Evolutionary conservation across 2,329 filamentous ascomycete genomes (phyloP), one percentile per base, ranked within the genome.

Genomic region (Drechslera avenae): DNA sequence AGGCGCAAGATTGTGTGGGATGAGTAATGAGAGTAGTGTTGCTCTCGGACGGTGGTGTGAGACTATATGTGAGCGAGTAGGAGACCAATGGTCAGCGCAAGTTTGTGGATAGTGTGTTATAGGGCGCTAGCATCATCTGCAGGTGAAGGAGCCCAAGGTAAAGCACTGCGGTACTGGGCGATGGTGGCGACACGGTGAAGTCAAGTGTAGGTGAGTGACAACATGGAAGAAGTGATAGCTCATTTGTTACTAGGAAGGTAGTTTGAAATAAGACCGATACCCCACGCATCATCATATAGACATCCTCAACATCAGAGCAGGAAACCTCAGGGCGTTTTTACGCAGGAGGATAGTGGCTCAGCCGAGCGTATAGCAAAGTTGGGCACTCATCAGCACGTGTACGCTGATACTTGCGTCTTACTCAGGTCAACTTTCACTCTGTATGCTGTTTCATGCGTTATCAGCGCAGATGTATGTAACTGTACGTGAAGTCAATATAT

Each of bases 381-480:
- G 43, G 18, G 33, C 35, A 17, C 23, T 40, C 28, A 35, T 41
- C 19, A 31, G 6, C n/a, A n/a, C 10, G 8, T 14, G 18, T 17
- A 39, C 31, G 13, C 31, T 21, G 16, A 4, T 16, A 9, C n/a
- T 23, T 21, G 16, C n/a, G 23, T 13, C 18, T 35, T 32, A 21
- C 5, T 19, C 31, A 26, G 16, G 37, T 31, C 28, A 23, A 9
- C 13, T 3, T 32, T 10, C 33, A 42, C 35, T 7, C 23, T 9
- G 6, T 17, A 21, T 23, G 10, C 18, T 18, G 8, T 9, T 13
- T 59, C 49, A 68, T 39, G 63, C 64, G 35, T 66, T 63, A 54
- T 69, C 66, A 10, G 66, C 65, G 50, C 63, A 65, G 17, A 69
- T 69, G 43, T 69, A 69, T 50, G 66, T 67, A 37, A 69, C 66